Percentiles rank a stretch among this genome's conserved stretches.
These are phyloP conservation scores for Phytophthora citrophthora DNA, from an alignment of 352 stramenopile genomes.

Conservation along the genomic window DNA sequence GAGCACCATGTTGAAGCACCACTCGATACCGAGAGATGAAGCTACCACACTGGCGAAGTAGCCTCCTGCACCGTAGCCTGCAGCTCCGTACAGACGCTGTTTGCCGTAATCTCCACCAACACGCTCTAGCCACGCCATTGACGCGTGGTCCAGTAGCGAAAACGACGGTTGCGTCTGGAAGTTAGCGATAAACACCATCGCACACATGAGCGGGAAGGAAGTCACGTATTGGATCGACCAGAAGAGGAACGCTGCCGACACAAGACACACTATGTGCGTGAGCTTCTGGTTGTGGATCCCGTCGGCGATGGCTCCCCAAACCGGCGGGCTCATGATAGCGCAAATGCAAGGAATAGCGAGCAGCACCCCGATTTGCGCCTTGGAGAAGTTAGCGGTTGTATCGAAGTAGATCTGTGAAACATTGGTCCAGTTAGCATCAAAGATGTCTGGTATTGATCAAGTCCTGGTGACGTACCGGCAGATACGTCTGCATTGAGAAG, in stretches of 20 bases:
- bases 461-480: slow-evolving; percentile 44
- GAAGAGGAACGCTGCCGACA: slow-evolving; percentile 53
- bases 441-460: not conserved
- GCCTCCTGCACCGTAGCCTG: slow-evolving; percentile 47
- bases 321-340: slow-evolving; percentile 44
- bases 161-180: slow-evolving; percentile 54
- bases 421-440: slow-evolving; percentile 8
- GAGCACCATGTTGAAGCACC: slow-evolving; percentile 59
- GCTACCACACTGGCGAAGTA: slow-evolving; percentile 55
- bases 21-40: slow-evolving; percentile 43
- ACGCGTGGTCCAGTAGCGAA: slow-evolving; percentile 48
- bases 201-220: slow-evolving; percentile 49
- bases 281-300: slow-evolving; percentile 49
- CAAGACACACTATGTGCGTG: slow-evolving; percentile 46
- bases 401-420: slow-evolving; percentile 64
- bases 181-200: slow-evolving; percentile 53
- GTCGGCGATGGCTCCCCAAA: slow-evolving; percentile 53
- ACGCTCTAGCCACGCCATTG: slow-evolving; percentile 44
- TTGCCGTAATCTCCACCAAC: slow-evolving; percentile 57
- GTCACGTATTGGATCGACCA: slow-evolving; percentile 53
- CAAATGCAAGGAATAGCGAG: slow-evolving; percentile 53
- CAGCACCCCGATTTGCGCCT: slow-evolving; percentile 55
- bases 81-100: slow-evolving; percentile 53
- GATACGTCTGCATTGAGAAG: slow-evolving; percentile 73
- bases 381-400: slow-evolving; percentile 57